Percentiles rank a stretch among this genome's conserved stretches.
These are phyloP conservation scores for Liquidambar formosana DNA, from an alignment of 164 flowering plant genomes.

Conservation along the genomic window DNA sequence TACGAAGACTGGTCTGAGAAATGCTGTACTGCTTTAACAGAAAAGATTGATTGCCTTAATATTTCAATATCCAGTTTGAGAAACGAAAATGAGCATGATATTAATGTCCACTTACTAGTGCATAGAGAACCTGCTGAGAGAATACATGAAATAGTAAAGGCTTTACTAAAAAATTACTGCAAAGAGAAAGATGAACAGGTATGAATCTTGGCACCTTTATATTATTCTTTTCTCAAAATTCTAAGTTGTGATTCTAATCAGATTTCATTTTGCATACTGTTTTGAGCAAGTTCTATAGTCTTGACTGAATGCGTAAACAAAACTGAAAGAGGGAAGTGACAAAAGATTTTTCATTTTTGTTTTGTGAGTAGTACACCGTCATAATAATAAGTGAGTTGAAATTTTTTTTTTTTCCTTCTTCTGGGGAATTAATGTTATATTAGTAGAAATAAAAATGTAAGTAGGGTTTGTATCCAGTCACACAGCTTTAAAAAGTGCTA, in stretches of 20 bases:
- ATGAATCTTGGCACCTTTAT: not conserved
- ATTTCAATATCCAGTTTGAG: constrained; percentile 23
- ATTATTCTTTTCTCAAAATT: not conserved
- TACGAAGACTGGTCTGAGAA: constrained; percentile 30
- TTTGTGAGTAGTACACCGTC: too few relatives aligned
- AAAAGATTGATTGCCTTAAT: constrained; percentile 31
- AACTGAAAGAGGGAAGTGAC: too few relatives aligned
- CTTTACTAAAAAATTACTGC: constrained; percentile 22
- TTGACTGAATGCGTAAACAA: too few relatives aligned
- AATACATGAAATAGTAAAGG: constrained; percentile 39
- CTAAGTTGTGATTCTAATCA: not conserved
- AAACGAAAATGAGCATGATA: constrained; percentile 21
- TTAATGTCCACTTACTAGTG: constrained; percentile 10
- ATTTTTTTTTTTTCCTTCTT: too few relatives aligned
- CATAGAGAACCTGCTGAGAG: constrained; percentile 32
- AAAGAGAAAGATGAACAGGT: constrained; percentile 35
- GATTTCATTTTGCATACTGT: not conserved
- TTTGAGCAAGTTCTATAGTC: not conserved
- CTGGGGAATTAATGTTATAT: too few relatives aligned
- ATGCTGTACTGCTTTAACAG: constrained; percentile 34
- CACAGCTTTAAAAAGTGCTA: too few relatives aligned
- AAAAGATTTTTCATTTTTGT: not conserved
- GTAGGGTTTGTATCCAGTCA: too few relatives aligned
- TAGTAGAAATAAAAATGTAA: too few relatives aligned
- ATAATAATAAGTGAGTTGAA: too few relatives aligned